Evolutionary conservation across 208 protist genomes (phyloP), one percentile per base, ranked within the genome.

Genomic region (Leishmania turanica): DNA sequence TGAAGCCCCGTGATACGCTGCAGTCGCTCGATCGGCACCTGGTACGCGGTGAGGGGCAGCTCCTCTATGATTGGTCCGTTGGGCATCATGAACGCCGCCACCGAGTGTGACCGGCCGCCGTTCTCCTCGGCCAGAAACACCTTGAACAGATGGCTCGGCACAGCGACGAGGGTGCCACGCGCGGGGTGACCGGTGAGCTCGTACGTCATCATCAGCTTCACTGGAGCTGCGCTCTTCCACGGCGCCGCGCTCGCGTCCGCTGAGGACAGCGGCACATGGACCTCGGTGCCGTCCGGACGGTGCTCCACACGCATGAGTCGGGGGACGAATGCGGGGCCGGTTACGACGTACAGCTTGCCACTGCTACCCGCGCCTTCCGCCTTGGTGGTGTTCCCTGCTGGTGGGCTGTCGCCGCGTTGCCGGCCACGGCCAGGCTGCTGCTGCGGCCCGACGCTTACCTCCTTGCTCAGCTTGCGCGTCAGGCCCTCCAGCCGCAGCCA

Each of bases 111-210:
- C 19, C 58, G 70, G n/a, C 84, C 84, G 40, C 79, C 84, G 62
- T 82, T 73, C 11, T 84, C 81, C 79, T 93, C 91, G 3, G 89
- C 87, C 11, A 96, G 77, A 8, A 97, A 64, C 2, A 95, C 90
- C 76, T 97, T 97, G 84, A 93, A 97, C 13, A 97, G 76, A 81
- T 97, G 94, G 60, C 87, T 97, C 31, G 94, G 94, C 49, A 97
- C 93, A 8, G 94, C 94, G 24, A 97, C 88, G 31, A 65, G 81
- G 37, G 79, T 86, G 74, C 78, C 66, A 42, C 77, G 75, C 21
- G 70, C 40, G 56, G 70, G 68, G 84, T 91, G 81, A n/a, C 92
- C 93, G 45, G 82, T 88, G 53, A 97, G 77, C 75, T 91, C 90
- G 78, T 96, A 92, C 75, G 90, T 87, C 65, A 95, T 81, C 71